Base-by-base conservation (phyloP, 2,329 filamentous ascomycete genomes). In the Arthrobotrys megalospora region DNA sequence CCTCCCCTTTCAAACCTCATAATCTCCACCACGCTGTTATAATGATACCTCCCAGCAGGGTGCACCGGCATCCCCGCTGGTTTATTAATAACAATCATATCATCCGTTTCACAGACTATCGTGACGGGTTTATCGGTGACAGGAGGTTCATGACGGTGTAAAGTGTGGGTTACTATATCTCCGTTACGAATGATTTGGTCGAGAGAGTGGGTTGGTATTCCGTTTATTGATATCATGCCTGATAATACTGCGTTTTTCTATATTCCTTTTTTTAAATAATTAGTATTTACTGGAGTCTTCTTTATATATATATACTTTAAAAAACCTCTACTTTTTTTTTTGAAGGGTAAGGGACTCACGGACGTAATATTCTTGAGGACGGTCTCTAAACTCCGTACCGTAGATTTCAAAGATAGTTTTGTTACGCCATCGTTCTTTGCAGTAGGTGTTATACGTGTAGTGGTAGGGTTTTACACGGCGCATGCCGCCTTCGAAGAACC, bases 61-160 rank as follows among this genome's bases (percentile, higher is more conserved):
- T 99, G 96, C 0, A 99, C 96, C 0, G 96, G 96, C 47, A 99
- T 91, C 6, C 96, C 96, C 0, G 95, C 92, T 0, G 96, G 96
- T 85, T 99, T 99, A 86, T 97, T 94, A 84, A 99, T 97, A 79
- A 98, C 94, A 76, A 99, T 92, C 87, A 99, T 91, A 81, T 94
- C 92, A 53, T 96, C 90, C 81, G 97, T 93, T 84, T 99, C 96
- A 84, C 97, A 92, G 45, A 99, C 90, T 53, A 97, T 88, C 14
- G 89, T 89, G 62, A 99, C 91, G 0, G 92, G 89, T 48, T 92
- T 89, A 14, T 90, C 91, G 1, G 93, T 94, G 36, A 97, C 93
- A 0, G 96, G 96, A 1, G 96, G 96, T 85, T 99, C 96, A 84
- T 99, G 96, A 12, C 96, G 92, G 84, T 99, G 96, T 78, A 97